Percentiles rank a stretch among this genome's conserved stretches.
Conservation (phyloP, 306 rosid genomes). For the Cotoneaster glaucophyllus region DNA sequence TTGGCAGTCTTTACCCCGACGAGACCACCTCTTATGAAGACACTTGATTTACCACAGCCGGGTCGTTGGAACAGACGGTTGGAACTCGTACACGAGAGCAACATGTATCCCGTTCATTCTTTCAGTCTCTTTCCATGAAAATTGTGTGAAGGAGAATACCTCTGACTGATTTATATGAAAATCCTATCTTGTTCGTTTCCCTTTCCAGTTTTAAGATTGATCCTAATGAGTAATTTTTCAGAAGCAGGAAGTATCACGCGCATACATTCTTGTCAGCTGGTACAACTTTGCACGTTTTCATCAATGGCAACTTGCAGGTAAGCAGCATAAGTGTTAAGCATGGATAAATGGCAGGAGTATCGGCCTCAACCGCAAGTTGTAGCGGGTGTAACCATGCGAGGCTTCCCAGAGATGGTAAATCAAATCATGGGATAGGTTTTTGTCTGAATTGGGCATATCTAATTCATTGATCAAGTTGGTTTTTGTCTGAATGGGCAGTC, state of each 20-base stretch:
- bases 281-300: slow-evolving; percentile 85
- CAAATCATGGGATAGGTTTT: no score
- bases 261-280: slow-evolving; percentile 81
- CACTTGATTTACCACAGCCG: slow-evolving; percentile 56
- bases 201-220: slow-evolving; percentile 63
- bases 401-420: no score
- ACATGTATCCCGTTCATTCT: background rate
- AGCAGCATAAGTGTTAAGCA: slow-evolving; percentile 27
- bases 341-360: slow-evolving; percentile 81
- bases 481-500: no score
- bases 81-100: slow-evolving; percentile 71
- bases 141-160: background rate
- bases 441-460: no score
- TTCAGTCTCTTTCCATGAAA: background rate
- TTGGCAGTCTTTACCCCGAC: slow-evolving; percentile 73
- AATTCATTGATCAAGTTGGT: no score
- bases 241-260: slow-evolving; percentile 56
- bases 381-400: slow-evolving; percentile 56
- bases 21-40: slow-evolving; percentile 65
- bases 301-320: slow-evolving; percentile 78
- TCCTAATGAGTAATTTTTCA: slow-evolving; percentile 58
- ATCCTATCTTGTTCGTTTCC: slow-evolving; percentile 4
- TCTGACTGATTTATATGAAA: background rate
- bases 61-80: slow-evolving; percentile 68
- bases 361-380: slow-evolving; percentile 90